phyloP scores from a whole-genome alignment of 768 basidiomycete genomes.

The Filobasidium wieringae region DNA sequence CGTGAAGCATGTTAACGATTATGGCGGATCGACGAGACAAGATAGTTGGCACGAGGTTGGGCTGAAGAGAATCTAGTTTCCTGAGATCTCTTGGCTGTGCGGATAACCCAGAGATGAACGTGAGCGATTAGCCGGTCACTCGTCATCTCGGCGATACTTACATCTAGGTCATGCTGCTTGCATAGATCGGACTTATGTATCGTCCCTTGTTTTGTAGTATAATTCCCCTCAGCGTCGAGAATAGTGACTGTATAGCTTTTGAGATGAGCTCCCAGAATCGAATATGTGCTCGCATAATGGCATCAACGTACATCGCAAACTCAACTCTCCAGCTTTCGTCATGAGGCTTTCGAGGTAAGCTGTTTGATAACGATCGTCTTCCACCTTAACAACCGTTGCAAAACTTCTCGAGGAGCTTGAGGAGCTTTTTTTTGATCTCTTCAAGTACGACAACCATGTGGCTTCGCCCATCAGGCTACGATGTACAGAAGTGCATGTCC shows the following conservation, averaged over 20 bases:
- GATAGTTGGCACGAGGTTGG: slow-evolving; percentile 89
- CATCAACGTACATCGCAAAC: slow-evolving; percentile 79
- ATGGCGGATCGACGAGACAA: slow-evolving; percentile 77
- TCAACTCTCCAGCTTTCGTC: slow-evolving; percentile 66
- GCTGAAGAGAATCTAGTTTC: slow-evolving; percentile 87
- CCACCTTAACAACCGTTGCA: neutral
- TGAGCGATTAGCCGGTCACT: neutral
- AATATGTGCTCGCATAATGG: neutral
- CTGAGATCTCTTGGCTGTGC: slow-evolving; percentile 80
- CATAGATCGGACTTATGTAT: slow-evolving; percentile 86
- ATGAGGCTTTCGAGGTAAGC: slow-evolving; percentile 35
- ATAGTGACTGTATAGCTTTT: slow-evolving; percentile 52
- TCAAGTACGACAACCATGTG: too few species aligned
- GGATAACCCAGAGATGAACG: neutral
- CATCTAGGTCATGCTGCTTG: slow-evolving; percentile 75
- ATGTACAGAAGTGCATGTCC: too few species aligned
- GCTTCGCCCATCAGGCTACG: too few species aligned
- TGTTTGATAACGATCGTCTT: slow-evolving; percentile 3
- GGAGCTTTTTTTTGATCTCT: too few species aligned
- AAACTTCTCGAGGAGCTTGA: too few species aligned
- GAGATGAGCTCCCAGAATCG: slow-evolving; percentile 12
- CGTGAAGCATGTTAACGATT: slow-evolving; percentile 87
- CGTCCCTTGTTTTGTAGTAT: slow-evolving; percentile 31
- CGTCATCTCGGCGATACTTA: slow-evolving; percentile 43
- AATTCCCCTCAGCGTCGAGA: slow-evolving; percentile 66